A percentile compares a stretch with the other conserved stretches of the same genome.
These are phyloP conservation scores for Ophiostoma populinum DNA, from an alignment of 2,329 filamentous ascomycete species.

Conservation along the genomic window DNA sequence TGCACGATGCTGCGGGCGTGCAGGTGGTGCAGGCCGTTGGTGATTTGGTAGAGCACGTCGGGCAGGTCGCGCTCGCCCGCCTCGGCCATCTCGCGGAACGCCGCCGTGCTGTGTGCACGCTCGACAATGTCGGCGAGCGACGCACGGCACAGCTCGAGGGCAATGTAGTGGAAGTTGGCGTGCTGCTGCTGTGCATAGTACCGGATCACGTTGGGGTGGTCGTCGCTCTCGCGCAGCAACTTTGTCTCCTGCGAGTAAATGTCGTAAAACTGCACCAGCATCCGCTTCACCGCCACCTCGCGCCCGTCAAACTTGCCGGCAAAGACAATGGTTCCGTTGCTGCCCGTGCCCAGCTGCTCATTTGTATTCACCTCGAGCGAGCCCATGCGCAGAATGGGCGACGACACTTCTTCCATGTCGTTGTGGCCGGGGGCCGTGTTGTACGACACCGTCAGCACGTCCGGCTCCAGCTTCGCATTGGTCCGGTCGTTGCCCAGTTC, in stretches of 20 bases:
- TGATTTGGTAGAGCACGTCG: slow-evolving; percentile 72
- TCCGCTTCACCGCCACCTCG: slow-evolving; percentile 87
- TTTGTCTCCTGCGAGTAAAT: slow-evolving; percentile 89
- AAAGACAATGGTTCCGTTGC: slow-evolving; percentile 93
- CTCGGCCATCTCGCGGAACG: slow-evolving; percentile 50
- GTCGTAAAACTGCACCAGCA: slow-evolving; percentile 91
- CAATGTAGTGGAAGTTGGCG: slow-evolving; percentile 87
- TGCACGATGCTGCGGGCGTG: slow-evolving; percentile 91
- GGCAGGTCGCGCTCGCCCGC: slow-evolving; percentile 62
- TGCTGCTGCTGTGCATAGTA: slow-evolving; percentile 88
- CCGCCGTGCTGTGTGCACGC: slow-evolving; percentile 33
- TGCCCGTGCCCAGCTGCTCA: slow-evolving; percentile 56
- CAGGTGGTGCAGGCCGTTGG: slow-evolving; percentile 72
- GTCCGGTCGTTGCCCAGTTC: slow-evolving; percentile 29
- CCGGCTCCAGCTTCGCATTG: slow-evolving; percentile 35
- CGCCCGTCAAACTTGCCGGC: slow-evolving; percentile 87
- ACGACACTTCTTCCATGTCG: slow-evolving; percentile 42
- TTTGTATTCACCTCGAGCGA: slow-evolving; percentile 47
- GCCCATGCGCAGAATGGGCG: slow-evolving; percentile 42
- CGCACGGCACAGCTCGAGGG: slow-evolving; percentile 81
- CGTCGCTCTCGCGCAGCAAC: slow-evolving; percentile 78
- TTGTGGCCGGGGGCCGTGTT: slow-evolving; percentile 14
- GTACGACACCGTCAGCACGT: slow-evolving; percentile 37
- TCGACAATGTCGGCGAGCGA: slow-evolving; percentile 85
- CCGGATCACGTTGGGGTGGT: slow-evolving; percentile 90